Evolutionary conservation across 768 basidiomycete genomes (phyloP).

Genomic region (Lanmaoa pseudosensibilis): DNA sequence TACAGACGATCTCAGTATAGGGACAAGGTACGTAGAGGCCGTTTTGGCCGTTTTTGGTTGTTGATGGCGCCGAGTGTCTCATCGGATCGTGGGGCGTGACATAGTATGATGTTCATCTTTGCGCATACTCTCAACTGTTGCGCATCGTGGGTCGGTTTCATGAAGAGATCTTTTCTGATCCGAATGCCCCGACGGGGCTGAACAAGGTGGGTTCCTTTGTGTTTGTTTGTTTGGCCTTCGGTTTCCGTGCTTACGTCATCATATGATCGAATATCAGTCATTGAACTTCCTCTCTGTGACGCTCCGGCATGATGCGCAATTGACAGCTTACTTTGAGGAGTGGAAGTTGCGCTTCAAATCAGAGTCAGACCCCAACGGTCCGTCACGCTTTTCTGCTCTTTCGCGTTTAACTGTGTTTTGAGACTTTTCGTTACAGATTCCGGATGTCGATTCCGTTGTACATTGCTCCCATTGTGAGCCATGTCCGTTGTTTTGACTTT

Average conservation of each 20-base stretch:
- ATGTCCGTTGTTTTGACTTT: neutral
- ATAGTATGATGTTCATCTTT: conserved; percentile 78
- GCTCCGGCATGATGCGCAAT: conserved; percentile 53
- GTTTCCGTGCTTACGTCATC: conserved; percentile 6
- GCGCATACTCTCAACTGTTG: conserved; percentile 67
- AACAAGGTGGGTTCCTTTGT: conserved; percentile 51
- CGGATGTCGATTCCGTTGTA: conserved; percentile 59
- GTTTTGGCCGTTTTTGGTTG: too few relatives aligned
- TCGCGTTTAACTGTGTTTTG: neutral
- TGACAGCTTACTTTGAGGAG: conserved; percentile 63
- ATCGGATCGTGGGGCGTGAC: too few relatives aligned
- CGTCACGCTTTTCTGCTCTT: neutral
- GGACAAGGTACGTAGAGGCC: too few relatives aligned
- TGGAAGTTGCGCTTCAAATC: conserved; percentile 60
- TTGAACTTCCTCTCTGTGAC: conserved; percentile 71
- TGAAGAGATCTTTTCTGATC: conserved; percentile 74
- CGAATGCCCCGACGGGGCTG: conserved; percentile 61
- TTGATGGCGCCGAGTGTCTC: too few relatives aligned
- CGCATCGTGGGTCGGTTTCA: conserved; percentile 74
- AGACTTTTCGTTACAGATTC: conserved; percentile 42
- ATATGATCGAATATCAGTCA: conserved; percentile 38
- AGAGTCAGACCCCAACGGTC: conserved; percentile 61
- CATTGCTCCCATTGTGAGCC: conserved; percentile 71
- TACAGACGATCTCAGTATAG: conserved; percentile 69
- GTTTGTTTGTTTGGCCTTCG: neutral